Evolutionary conservation across 2,329 filamentous ascomycete genomes (phyloP).

Genomic region (Penicillium freii): DNA sequence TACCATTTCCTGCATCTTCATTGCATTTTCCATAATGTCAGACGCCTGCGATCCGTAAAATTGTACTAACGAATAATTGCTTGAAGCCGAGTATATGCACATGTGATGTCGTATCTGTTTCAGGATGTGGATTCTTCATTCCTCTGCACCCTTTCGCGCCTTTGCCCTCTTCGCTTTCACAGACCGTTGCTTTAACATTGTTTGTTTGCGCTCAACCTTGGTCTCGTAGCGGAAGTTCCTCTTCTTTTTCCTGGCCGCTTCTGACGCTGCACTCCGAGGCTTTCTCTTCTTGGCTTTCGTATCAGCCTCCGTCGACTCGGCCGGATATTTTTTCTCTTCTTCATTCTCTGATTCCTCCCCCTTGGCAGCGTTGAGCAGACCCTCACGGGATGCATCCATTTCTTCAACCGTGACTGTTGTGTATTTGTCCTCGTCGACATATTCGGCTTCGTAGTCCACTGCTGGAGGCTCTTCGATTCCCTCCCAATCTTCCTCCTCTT

Average conservation of each 20-base stretch:
- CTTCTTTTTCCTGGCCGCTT: constrained; percentile 74
- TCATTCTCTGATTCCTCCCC: constrained; percentile 31
- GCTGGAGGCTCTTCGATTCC: constrained; percentile 58
- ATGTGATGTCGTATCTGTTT: constrained; percentile 6
- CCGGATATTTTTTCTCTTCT: constrained; percentile 31
- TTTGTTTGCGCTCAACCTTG: constrained; percentile 72
- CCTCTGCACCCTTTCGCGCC: constrained; percentile 42
- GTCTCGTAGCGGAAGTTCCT: constrained; percentile 91
- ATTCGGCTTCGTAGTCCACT: constrained; percentile 83
- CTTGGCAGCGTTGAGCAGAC: constrained; percentile 58
- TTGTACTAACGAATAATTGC: not conserved
- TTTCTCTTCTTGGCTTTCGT: constrained; percentile 49
- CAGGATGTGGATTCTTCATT: not conserved
- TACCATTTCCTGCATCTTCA: constrained; percentile 15
- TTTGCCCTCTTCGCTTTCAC: constrained; percentile 70
- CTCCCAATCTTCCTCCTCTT: constrained; percentile 61
- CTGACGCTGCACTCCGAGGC: constrained; percentile 42
- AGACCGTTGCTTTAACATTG: constrained; percentile 61
- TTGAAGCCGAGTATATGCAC: constrained; percentile 6
- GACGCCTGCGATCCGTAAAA: constrained; percentile 4
- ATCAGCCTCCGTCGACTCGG: constrained; percentile 27
- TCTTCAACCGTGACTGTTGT: constrained; percentile 93
- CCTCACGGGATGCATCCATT: constrained; percentile 74
- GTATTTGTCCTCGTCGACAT: constrained; percentile 92
- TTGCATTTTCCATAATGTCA: constrained; percentile 6